Base-by-base conservation (phyloP, 1,139 yeast genomes). In the Taiozyma onychis region DNA sequence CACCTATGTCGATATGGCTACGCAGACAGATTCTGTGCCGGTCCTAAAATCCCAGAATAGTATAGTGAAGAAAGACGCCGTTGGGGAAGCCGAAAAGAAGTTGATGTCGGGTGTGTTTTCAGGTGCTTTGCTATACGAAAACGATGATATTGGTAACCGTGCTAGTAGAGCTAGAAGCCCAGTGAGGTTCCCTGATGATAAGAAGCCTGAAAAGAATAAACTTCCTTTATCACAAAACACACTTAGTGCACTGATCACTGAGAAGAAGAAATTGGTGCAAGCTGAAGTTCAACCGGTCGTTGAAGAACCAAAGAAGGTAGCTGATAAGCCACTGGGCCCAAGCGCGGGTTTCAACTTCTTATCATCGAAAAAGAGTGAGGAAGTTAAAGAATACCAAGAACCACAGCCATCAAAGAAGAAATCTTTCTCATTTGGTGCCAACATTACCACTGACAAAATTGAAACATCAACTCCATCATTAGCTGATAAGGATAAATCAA, bases 261-360 rank as follows among this genome's bases (percentile, higher is more conserved):
- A 55, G 1, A 53, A 53, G 39, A 59, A 52, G 35, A 50, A 49
- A 26, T 13, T 49, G 3, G 47, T 53, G 8, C 57, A 51, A 28
- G 41, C 13, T 35, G 54, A 52, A 28, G 27, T 39, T n/a, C 41
- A 35, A 44, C 32, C 45, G 5, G 43, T 32, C 41, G 13, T 39
- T 18, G 44, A 35, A 21, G 43, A 44, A 21, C 45, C 46, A 11
- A 47, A 50, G 24, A 47, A 45, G 14, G 37, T 50, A 11, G 32
- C 35, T 13, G 46, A 44, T 21, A 39, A 28, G 9, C 30, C 30
- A 34, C 26, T 50, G 14, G 65, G 63, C 1, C 65, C 65, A 50
- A 62, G 65, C 51, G 58, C 65, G 8, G 65, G 65, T 1, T 62
- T 62, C 54, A 60, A 57, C 44, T 61, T 61, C 52, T 28, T 60